Evolutionary conservation across 2,329 filamentous ascomycete genomes (phyloP).

Genomic region (Cytospora piceicola): DNA sequence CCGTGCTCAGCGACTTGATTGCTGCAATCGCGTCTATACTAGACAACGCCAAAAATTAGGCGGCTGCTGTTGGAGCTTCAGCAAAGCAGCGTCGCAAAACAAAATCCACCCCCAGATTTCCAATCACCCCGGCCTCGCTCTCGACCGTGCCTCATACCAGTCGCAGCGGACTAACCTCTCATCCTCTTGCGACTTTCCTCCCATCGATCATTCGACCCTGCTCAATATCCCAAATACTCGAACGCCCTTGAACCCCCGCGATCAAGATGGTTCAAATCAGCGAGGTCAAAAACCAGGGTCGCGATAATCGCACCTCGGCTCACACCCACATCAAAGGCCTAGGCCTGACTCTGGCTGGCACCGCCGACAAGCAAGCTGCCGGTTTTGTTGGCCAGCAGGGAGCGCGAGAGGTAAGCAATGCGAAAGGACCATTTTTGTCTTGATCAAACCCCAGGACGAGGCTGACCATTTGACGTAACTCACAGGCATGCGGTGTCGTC

Average conservation of each 20-base stretch:
- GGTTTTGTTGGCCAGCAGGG: constrained; percentile 90
- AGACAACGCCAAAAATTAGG: constrained; percentile 25
- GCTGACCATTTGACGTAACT: constrained; percentile 23
- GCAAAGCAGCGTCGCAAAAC: background rate
- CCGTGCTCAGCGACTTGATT: constrained; percentile 16
- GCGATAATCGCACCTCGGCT: constrained; percentile 93
- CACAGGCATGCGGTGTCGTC: constrained; percentile 89
- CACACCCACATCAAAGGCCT: constrained; percentile 98
- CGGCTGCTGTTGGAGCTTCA: constrained; percentile 35
- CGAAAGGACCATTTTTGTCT: constrained; percentile 12
- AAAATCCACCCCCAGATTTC: constrained; percentile 16
- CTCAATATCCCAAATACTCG: background rate
- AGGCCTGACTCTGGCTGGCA: constrained; percentile 83
- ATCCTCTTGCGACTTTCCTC: background rate
- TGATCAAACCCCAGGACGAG: background rate
- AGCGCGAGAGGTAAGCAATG: constrained; percentile 76
- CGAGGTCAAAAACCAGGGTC: constrained; percentile 91
- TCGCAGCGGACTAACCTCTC: constrained; percentile 27
- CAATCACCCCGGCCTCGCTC: constrained; percentile 21
- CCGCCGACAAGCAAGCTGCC: constrained; percentile 75
- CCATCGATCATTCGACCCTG: background rate
- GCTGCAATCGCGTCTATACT: constrained; percentile 17
- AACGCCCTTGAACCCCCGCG: constrained; percentile 33
- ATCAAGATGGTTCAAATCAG: constrained; percentile 82
- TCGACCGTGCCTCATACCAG: constrained; percentile 20